Evolutionary conservation across 2,329 filamentous ascomycete genomes (phyloP), one percentile per base, ranked within the genome.

Genomic region (Clonostachys byssicola): DNA sequence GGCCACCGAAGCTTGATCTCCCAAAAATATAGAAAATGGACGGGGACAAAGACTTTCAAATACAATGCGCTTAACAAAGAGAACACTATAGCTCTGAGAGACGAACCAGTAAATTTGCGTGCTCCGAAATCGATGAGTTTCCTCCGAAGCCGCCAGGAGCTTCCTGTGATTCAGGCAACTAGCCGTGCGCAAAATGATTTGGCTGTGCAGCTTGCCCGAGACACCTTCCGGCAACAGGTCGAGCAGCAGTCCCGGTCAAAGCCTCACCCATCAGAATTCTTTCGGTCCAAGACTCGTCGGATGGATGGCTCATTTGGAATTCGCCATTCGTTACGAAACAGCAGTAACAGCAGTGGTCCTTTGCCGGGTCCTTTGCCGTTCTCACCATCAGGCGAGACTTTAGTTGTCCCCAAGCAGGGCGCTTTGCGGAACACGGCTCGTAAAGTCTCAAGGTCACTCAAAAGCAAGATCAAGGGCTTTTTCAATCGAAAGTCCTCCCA

Each of bases 371-470:
- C 60, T 40, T 52, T 66, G 10, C 61, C 62, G 18, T 68, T 53
- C 12, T 60, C 53, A 5, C 58, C 55, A 52, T 64, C 63, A 7
- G 54, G 52, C 3, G 51, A 57, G 10, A 54, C 51, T 4, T 44
- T 56, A 6, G 50, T 57, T 8, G 8, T 54, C 5, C 46, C 55
- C 5, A 68, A 62, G 45, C 57, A 58, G 10, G 49, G 54, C 8
- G 58, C 60, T 5, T 54, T 84, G 30, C 73, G 70, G 42, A 65
- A 68, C 33, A 82, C 76, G 44, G 78, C 80, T 12, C 74, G 85
- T 20, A 83, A 81, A 34, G 78, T 83, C 13, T 88, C 86, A 0
- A 75, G 71, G 14, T 78, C 76, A 0, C 56, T 90, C 38, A 86
- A 76, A 56, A 75, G 72, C 43, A 87, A 74, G 49, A 56, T 90